Conservation (phyloP, 225 moss, liverwort and hornwort species). For the Pleurozium schreberi region DNA sequence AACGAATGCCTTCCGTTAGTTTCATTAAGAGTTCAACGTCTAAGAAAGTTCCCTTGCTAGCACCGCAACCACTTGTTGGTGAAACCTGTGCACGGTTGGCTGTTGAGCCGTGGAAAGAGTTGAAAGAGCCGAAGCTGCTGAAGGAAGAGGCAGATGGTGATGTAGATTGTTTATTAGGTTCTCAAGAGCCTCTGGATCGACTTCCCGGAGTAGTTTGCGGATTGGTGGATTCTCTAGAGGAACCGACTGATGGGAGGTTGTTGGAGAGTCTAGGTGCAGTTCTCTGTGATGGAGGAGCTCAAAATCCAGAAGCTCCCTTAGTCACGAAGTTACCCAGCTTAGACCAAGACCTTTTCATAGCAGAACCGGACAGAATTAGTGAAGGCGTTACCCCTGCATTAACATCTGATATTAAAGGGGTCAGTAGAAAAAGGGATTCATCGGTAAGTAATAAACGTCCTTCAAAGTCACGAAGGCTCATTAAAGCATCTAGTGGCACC, state of each 20-base stretch:
- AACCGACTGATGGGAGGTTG: neutral
- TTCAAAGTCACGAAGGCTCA: constrained; percentile 15
- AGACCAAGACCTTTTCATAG: neutral
- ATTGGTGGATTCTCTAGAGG: neutral
- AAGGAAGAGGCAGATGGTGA: constrained; percentile 1
- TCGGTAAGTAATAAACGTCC: constrained; percentile 1
- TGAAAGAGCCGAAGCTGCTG: constrained; percentile 8
- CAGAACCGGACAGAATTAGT: neutral
- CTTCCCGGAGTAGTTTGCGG: neutral
- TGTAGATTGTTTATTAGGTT: neutral
- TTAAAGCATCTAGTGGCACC: neutral
- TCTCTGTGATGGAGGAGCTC: neutral
- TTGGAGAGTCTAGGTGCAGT: neutral
- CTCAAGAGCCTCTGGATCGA: constrained; percentile 2
- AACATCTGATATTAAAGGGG: neutral
- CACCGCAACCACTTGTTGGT: neutral
- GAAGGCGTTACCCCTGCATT: neutral
- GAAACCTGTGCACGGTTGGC: neutral
- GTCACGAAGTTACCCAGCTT: neutral
- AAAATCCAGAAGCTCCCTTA: neutral
- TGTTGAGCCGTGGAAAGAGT: neutral
- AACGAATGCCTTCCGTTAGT: neutral
- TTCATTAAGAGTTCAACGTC: neutral
- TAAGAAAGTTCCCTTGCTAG: constrained; percentile 2
- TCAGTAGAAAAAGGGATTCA: constrained; percentile 13